These are phyloP conservation scores for Balakata baccata DNA, from an alignment of 345 rosid species.

Conservation along the genomic window DNA sequence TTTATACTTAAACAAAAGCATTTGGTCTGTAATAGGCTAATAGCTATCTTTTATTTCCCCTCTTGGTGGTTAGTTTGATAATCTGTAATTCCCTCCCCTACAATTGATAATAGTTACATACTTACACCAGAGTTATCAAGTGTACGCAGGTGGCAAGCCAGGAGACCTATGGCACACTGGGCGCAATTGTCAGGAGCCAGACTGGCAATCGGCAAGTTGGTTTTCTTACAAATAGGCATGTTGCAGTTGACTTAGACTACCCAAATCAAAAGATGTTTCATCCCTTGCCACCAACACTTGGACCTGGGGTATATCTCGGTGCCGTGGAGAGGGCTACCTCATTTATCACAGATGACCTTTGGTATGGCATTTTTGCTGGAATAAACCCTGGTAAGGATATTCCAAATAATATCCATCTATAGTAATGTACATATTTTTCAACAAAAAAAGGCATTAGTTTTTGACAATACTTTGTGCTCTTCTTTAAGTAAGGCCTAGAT, in stretches of 20 bases:
- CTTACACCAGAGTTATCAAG: background rate
- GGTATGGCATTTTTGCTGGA: constrained; percentile 96
- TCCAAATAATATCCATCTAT: constrained; percentile 11
- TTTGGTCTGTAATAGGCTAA: background rate
- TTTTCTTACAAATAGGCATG: constrained; percentile 92
- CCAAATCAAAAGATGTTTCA: constrained; percentile 99
- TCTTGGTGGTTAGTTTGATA: background rate
- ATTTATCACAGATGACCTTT: constrained; percentile 88
- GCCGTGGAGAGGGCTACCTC: constrained; percentile 98
- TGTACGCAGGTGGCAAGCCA: constrained; percentile 79
- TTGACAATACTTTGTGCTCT: too few relatives aligned
- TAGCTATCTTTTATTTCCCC: background rate
- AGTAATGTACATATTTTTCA: too few relatives aligned
- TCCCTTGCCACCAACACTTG: constrained; percentile 93
- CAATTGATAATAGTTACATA: background rate
- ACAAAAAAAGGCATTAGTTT: too few relatives aligned
- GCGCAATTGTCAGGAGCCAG: constrained; percentile 89
- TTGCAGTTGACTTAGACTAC: constrained; percentile 89
- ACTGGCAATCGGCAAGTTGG: constrained; percentile 85
- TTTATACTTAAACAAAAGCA: background rate
- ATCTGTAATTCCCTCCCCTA: background rate
- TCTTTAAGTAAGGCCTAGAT: too few relatives aligned
- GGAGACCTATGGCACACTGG: constrained; percentile 91
- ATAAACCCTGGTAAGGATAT: constrained; percentile 78
- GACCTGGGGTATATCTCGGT: constrained; percentile 95